A percentile compares a stretch with the other conserved stretches of the same genome.
Evolutionary conservation across 805 yeast species (phyloP).

Genomic region (Saturnispora besseyi): DNA sequence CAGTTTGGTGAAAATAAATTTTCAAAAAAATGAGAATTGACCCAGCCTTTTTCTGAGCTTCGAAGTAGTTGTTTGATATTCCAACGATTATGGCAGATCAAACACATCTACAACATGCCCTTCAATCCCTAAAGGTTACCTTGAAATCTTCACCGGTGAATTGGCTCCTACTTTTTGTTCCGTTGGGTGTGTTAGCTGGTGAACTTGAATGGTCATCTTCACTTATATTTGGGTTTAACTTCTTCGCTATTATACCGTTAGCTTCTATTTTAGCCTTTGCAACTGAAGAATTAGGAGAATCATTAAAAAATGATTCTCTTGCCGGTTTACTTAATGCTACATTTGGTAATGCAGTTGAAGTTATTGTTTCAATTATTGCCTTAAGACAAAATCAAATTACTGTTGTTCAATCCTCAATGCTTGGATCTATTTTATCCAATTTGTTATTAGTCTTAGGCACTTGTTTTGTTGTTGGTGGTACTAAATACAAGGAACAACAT

Average conservation of each 20-base stretch:
- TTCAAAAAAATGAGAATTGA: too few relatives aligned
- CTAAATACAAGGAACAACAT: constrained; percentile 72
- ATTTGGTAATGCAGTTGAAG: constrained; percentile 95
- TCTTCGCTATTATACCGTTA: constrained; percentile 83
- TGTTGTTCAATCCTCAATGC: constrained; percentile 95
- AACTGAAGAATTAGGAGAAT: constrained; percentile 83
- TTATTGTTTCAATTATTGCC: constrained; percentile 90
- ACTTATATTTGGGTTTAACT: constrained; percentile 62
- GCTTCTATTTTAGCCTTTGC: constrained; percentile 88
- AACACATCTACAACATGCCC: not conserved
- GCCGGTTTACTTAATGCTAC: constrained; percentile 96
- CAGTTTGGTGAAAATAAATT: too few relatives aligned
- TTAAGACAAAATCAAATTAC: constrained; percentile 76
- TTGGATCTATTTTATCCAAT: constrained; percentile 88
- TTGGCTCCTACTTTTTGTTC: constrained; percentile 72
- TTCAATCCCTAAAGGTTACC: constrained; percentile 7
- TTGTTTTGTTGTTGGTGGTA: constrained; percentile 90
- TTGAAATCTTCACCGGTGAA: constrained; percentile 48
- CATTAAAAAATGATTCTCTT: constrained; percentile 74
- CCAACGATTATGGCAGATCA: not conserved
- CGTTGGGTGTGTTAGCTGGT: constrained; percentile 77
- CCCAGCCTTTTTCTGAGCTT: too few relatives aligned
- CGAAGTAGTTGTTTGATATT: too few relatives aligned
- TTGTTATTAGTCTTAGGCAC: constrained; percentile 87
- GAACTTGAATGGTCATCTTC: constrained; percentile 43